Conservation (phyloP, 2,329 filamentous ascomycete genomes). For the Xylaria polymorpha region DNA sequence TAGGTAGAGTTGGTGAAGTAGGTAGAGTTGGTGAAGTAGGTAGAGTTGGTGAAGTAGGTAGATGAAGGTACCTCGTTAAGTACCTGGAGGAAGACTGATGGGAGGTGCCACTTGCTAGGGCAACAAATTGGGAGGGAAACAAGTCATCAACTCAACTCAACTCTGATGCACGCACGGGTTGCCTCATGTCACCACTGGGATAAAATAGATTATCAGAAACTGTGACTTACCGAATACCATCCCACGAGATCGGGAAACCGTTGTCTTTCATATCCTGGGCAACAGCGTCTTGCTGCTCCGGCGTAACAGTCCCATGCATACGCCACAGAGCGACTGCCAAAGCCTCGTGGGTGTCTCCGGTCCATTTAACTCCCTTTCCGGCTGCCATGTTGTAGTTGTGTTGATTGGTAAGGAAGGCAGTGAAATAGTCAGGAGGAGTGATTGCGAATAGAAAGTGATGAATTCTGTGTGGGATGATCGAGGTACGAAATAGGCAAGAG, state of each 20-base stretch:
- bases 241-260: constrained; percentile 35
- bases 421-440: background rate
- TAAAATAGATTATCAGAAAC: constrained; percentile 18
- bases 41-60: constrained; percentile 9
- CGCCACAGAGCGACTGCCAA: constrained; percentile 18
- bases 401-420: background rate
- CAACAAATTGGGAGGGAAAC: constrained; percentile 14
- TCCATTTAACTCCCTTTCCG: constrained; percentile 23
- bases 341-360: constrained; percentile 23
- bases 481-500: background rate
- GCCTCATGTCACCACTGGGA: constrained; percentile 8
- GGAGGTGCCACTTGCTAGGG: background rate
- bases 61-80: background rate
- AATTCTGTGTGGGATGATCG: background rate
- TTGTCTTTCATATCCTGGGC: constrained; percentile 27
- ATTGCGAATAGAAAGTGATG: background rate
- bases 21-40: background rate
- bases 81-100: background rate
- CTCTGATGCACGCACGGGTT: constrained; percentile 15
- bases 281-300: constrained; percentile 29
- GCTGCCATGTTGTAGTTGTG: constrained; percentile 19
- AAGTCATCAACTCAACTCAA: constrained; percentile 11
- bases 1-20: constrained; percentile 1
- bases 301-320: constrained; percentile 24
- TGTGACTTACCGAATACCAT: constrained; percentile 36